A percentile compares a stretch with the other conserved stretches of the same genome.
These are phyloP conservation scores for Geoglossum glabrum DNA, from an alignment of 495 filamentous ascomycete species.

Conservation along the genomic window DNA sequence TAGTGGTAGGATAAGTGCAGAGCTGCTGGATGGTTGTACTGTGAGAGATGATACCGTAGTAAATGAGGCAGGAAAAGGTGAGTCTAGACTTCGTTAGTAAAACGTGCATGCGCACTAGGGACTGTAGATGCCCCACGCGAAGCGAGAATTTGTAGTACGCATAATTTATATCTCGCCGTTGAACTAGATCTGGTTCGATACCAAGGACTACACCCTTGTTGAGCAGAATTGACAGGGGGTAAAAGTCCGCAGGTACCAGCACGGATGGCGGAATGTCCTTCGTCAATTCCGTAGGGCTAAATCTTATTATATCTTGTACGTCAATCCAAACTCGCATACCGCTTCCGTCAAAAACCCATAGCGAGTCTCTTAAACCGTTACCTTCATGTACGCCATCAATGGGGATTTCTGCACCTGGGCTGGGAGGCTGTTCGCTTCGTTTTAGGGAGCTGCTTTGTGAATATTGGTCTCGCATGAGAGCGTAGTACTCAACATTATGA, in stretches of 20 bases:
- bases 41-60: conserved; percentile 51
- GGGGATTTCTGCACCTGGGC: conserved; percentile 29
- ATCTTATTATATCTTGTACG: conserved; percentile 65
- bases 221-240: conserved; percentile 70
- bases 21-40: conserved; percentile 45
- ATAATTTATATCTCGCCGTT: conserved; percentile 75
- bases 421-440: conserved; percentile 27
- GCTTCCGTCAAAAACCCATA: conserved; percentile 85
- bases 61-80: conserved; percentile 73
- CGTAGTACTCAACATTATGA: conserved; percentile 87
- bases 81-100: conserved; percentile 13
- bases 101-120: background rate
- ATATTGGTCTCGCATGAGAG: conserved; percentile 71
- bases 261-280: conserved; percentile 41
- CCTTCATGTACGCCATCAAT: conserved; percentile 23
- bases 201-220: conserved; percentile 77
- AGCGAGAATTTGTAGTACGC: conserved; percentile 44
- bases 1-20: conserved; percentile 63
- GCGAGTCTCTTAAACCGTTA: conserved; percentile 53
- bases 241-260: conserved; percentile 61
- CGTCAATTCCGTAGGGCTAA: conserved; percentile 33
- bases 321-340: conserved; percentile 72
- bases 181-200: conserved; percentile 77
- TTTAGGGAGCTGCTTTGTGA: conserved; percentile 26
- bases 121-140: conserved; percentile 13